Percentiles rank a stretch among this genome's conserved stretches.
Evolutionary conservation across 2,329 filamentous ascomycete species (phyloP).

Genomic region (Verticillium tricorpus): DNA sequence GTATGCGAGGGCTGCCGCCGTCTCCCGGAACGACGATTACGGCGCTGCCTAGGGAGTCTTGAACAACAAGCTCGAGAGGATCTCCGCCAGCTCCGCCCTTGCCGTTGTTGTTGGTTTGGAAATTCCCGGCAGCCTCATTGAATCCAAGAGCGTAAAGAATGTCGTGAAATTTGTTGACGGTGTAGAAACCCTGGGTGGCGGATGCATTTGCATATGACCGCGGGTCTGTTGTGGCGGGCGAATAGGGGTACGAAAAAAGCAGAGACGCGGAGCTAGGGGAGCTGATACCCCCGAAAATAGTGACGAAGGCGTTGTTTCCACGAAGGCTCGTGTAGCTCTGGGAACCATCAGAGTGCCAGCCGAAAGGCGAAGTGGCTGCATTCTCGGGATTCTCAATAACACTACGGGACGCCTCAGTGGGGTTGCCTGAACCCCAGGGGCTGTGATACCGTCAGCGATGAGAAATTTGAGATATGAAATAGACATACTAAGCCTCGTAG

Average conservation of each 20-base stretch:
- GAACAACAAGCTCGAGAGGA: constrained; percentile 44
- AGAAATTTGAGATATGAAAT: neutral
- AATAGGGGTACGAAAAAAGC: constrained; percentile 36
- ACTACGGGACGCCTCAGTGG: constrained; percentile 35
- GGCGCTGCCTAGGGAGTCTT: constrained; percentile 37
- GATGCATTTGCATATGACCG: constrained; percentile 42
- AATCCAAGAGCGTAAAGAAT: constrained; percentile 49
- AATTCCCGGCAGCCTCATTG: constrained; percentile 49
- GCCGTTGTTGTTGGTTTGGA: constrained; percentile 47
- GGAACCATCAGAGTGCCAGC: constrained; percentile 41
- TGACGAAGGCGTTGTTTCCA: constrained; percentile 50
- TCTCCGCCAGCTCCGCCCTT: constrained; percentile 41
- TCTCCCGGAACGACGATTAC: neutral
- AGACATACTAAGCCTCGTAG: constrained; percentile 42
- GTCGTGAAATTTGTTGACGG: constrained; percentile 49
- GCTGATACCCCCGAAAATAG: constrained; percentile 40
- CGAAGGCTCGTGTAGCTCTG: constrained; percentile 40
- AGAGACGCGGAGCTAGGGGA: constrained; percentile 30
- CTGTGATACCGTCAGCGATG: constrained; percentile 15
- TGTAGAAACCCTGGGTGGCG: constrained; percentile 52
- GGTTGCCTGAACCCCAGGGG: constrained; percentile 48
- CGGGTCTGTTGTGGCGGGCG: constrained; percentile 22
- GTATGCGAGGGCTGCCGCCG: neutral
- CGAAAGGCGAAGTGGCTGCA: constrained; percentile 35
- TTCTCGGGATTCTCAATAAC: constrained; percentile 40